Evolutionary conservation across 768 basidiomycete genomes (phyloP).

Genomic region (Tricholoma sp.): DNA sequence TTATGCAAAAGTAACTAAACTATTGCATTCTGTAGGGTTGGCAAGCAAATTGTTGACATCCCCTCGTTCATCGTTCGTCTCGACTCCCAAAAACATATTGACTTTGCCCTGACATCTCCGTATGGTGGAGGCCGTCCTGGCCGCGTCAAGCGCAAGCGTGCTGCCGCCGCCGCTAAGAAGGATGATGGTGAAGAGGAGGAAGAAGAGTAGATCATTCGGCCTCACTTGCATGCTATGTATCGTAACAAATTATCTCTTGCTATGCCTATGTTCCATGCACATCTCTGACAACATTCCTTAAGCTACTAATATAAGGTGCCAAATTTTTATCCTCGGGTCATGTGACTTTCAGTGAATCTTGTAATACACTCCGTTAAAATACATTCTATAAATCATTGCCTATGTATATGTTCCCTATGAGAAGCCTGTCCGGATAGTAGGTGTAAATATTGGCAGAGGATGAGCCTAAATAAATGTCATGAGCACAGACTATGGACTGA

Average conservation of each 20-base stretch:
- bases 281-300: too few species aligned
- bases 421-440: conserved; percentile 26
- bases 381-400: background rate
- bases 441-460: conserved; percentile 30
- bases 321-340: too few species aligned
- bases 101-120: conserved; percentile 95
- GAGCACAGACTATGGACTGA: background rate
- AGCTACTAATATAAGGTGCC: too few species aligned
- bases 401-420: conserved; percentile 13
- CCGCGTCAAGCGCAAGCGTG: conserved; percentile 98
- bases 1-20: background rate
- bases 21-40: conserved; percentile 54
- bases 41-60: conserved; percentile 98
- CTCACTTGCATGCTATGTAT: conserved; percentile 11
- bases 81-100: conserved; percentile 99
- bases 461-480: conserved; percentile 22
- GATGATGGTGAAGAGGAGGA: conserved; percentile 87
- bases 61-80: conserved; percentile 99
- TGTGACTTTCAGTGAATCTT: too few species aligned
- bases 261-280: conserved; percentile 18
- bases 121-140: conserved; percentile 93
- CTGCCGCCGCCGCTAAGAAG: conserved; percentile 86
- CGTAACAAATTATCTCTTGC: conserved; percentile 9
- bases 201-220: conserved; percentile 56
- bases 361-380: too few species aligned